Evolutionary conservation across 2,329 filamentous ascomycete genomes (phyloP), one percentile per base, ranked within the genome.

Genomic region (Paraphoma sp.): DNA sequence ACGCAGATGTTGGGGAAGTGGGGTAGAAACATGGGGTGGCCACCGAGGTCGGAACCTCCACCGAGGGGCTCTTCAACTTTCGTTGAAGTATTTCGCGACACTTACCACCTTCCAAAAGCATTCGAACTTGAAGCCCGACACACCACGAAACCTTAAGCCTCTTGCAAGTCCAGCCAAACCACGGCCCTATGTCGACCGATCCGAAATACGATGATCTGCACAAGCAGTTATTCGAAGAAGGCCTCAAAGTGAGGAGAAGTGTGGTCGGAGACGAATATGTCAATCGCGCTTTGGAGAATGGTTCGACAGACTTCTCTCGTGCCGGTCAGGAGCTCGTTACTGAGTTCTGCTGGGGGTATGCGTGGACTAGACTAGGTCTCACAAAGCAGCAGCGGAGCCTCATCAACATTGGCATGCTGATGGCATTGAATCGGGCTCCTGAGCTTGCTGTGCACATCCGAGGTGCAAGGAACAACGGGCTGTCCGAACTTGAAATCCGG

Each of bases 321-420:
- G 83, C 87, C 0, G 84, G 85, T 63, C 87, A 89, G 72, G 83
- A 89, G 62, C 79, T 87, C 38, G 82, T 87, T 1, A 88, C 86
- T 0, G 86, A 89, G 74, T 84, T 81, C 70, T 85, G 84, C 76
- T 89, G 87, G 87, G 87, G 86, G 12, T 82, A 82, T 56, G 82
- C 84, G 28, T 90, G 87, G 87, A 84, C 84, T 3, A 82, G 87
- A 7, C 86, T 86, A 0, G 87, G 87, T 0, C 81, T 89, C 8
- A 82, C 84, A 36, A 81, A 83, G 56, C 87, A 88, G 70, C 83
- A 86, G 62, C 81, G 87, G 45, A 85, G 81, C 51, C 78, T 89
- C 52, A 76, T 89, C 51, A 89, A 89, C 70, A 85, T 89, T 46
- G 86, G 83, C 46, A 88, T 89, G 83, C 78, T 89, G 45, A 85